Base-by-base conservation (phyloP, 2,329 filamentous ascomycete genomes). In the Colletotrichum tabaci region DNA sequence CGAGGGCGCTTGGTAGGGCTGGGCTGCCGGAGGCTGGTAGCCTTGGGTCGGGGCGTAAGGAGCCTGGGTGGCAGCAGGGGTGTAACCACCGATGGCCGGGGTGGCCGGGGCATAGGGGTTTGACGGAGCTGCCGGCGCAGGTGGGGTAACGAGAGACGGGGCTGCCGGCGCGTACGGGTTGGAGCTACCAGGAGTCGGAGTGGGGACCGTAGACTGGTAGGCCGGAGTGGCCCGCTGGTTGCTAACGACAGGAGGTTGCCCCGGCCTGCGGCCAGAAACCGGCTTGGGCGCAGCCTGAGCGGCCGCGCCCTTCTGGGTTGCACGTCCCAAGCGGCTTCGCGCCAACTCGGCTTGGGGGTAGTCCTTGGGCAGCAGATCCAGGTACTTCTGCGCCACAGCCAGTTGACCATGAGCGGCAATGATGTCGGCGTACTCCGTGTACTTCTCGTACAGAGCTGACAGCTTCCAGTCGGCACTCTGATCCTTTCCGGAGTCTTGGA, bases 371-470 rank as follows among this genome's bases (percentile, higher is more conserved):
- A 99, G 87, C 64, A 99, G 90, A 78, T 95, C 90, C 50, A 99
- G 89, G 79, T 99, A 99, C 81, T 93, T 95, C 82, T 98, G 93
- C 6, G 96, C 97, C 76, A 95, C 90, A 42, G 91, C 87, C 65
- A 99, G 85, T 77, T 97, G 94, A 15, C 97, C 96, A 78, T 98
- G 94, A 8, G 94, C 91, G 57, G 96, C 95, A 68, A 97, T 91
- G 75, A 99, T 95, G 79, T 99, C 96, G 16, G 96, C 96, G 80
- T 98, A 99, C 83, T 99, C 96, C 38, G 93, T 92, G 80, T 99
- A 99, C 83, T 98, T 98, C 80, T 95, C 92, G 82, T 99, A 99
- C 64, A 99, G 86, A 2, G 92, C 87, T 47, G 91, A 89, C 71
- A 99, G 90, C 84, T 97, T 98, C 96, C 96, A 99, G 76, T 92